These are phyloP conservation scores for Neodidymelliopsis sp. DNA, from an alignment of 2,329 filamentous ascomycete species.

Conservation along the genomic window DNA sequence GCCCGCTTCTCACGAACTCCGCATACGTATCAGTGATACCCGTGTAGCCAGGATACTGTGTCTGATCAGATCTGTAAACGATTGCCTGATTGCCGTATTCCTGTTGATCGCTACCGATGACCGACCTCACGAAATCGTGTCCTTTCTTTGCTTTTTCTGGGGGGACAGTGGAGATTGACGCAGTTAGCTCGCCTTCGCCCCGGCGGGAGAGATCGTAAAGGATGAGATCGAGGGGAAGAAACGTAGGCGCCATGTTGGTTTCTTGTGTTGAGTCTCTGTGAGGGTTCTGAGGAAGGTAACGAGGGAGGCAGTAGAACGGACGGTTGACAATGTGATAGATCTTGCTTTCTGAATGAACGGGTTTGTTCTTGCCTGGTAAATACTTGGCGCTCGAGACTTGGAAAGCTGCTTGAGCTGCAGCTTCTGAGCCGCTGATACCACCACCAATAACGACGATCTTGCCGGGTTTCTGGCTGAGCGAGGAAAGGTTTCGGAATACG, in stretches of 20 bases:
- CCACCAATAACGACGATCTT: conserved; percentile 79
- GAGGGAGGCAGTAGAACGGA: conserved; percentile 76
- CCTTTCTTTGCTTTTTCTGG: conserved; percentile 62
- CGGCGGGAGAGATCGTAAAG: conserved; percentile 74
- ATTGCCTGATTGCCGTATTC: conserved; percentile 48
- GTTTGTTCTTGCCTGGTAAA: conserved; percentile 52
- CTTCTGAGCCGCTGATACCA: conserved; percentile 84
- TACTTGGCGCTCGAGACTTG: conserved; percentile 71
- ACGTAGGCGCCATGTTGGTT: conserved; percentile 60
- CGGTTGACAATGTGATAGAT: conserved; percentile 74
- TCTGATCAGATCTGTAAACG: conserved; percentile 51
- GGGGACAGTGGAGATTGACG: conserved; percentile 70
- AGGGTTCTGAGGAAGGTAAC: conserved; percentile 50
- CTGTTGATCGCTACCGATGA: conserved; percentile 57
- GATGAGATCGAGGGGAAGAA: conserved; percentile 75
- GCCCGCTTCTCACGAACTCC: conserved; percentile 73
- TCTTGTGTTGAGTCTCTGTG: conserved; percentile 26
- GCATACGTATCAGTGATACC: conserved; percentile 75
- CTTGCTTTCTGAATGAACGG: conserved; percentile 53
- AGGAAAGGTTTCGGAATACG: conserved; percentile 32
- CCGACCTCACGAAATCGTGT: conserved; percentile 57
- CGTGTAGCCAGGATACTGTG: conserved; percentile 67
- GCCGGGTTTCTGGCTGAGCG: conserved; percentile 44
- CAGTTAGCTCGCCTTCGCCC: conserved; percentile 63
- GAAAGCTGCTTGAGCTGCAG: conserved; percentile 73